Evolutionary conservation across 306 rosid genomes (phyloP), one percentile per base, ranked within the genome.

Genomic region (Rosa rugosa): DNA sequence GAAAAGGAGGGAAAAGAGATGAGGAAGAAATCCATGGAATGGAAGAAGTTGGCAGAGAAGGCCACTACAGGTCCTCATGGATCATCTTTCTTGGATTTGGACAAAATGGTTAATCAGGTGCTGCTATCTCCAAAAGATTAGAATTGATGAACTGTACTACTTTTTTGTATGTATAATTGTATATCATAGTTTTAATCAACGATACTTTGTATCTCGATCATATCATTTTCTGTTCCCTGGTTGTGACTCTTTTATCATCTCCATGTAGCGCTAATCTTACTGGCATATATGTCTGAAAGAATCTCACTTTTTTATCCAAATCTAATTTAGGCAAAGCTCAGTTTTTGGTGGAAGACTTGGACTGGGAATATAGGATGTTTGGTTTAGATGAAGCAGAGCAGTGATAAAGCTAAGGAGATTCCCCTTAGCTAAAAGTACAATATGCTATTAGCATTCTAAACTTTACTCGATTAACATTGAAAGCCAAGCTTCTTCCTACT

Each of bases 1-100:
- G 88, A 89, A 4, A 67, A 80, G 27, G 84, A 82, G 38, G 92
- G 90, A 2, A 56, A 45, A 25, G 59, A 69, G 45, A 79, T 90
- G 90, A 86, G 36, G 9, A 44, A 79, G 10, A 86, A 81, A 18
- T 86, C 81, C 0, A 27, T 76, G 67, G 62, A 82, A 23, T 90
- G 88, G 92, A 85, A 82, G 82, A 59, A 69, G 11, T 22, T 82
- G 70, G 91, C 91, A 0, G n/a, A 65, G 0, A 53, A 72, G 2
- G 86, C 88, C 70, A 65, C 66, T 62, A 63, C 72, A 71, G 34
- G 71, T 2, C 83, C 82, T 0, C 0, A n/a, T 53, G 91, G 91
- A 8, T 79, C 84, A 8, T 89, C 92, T 0, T 76, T 65, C 27
- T 1, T 69, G 20, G 86, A 86, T 82, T 41, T 86, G 11, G 85